These are phyloP conservation scores for Podila epicladia DNA, from an alignment of 192 early-diverging fungal genomes.

Conservation along the genomic window DNA sequence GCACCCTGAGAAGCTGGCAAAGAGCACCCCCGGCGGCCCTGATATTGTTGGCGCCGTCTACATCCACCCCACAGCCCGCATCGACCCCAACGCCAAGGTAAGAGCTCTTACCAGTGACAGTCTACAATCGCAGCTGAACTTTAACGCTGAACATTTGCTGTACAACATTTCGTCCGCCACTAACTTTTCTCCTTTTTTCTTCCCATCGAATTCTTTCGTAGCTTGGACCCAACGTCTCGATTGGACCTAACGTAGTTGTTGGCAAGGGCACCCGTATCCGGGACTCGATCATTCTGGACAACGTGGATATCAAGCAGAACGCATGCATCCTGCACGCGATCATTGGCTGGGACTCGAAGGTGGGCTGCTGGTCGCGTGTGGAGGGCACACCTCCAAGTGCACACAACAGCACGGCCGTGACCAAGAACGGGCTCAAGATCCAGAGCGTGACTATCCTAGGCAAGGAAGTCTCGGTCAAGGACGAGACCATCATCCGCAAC, in stretches of 20 bases:
- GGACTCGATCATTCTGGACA: conserved; percentile 94
- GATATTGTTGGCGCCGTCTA: conserved; percentile 91
- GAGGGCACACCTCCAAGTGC: conserved; percentile 82
- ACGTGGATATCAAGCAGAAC: conserved; percentile 90
- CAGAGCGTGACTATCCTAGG: conserved; percentile 93
- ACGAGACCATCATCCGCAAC: conserved; percentile 95
- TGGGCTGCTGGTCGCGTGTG: conserved; percentile 94
- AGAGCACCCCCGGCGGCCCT: conserved; percentile 63
- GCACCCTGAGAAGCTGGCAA: conserved; percentile 71
- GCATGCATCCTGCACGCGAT: conserved; percentile 89
- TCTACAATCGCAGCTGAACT: not conserved
- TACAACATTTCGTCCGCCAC: conserved; percentile 2
- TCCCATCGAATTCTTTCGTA: conserved; percentile 14
- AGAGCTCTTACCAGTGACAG: not conserved
- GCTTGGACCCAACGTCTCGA: conserved; percentile 96
- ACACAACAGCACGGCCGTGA: conserved; percentile 81
- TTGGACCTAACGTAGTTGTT: conserved; percentile 89
- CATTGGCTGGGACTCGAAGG: conserved; percentile 93
- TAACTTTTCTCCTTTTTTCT: not conserved
- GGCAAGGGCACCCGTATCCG: conserved; percentile 94
- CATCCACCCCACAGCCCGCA: conserved; percentile 93
- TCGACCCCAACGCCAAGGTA: conserved; percentile 92
- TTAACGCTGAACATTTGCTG: not conserved
- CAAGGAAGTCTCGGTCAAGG: conserved; percentile 91
- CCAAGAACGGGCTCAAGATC: conserved; percentile 88